A percentile compares a stretch with the other conserved stretches of the same genome.
Evolutionary conservation across 2,329 filamentous ascomycete species (phyloP).

Genomic region (Colletotrichum paranaense): DNA sequence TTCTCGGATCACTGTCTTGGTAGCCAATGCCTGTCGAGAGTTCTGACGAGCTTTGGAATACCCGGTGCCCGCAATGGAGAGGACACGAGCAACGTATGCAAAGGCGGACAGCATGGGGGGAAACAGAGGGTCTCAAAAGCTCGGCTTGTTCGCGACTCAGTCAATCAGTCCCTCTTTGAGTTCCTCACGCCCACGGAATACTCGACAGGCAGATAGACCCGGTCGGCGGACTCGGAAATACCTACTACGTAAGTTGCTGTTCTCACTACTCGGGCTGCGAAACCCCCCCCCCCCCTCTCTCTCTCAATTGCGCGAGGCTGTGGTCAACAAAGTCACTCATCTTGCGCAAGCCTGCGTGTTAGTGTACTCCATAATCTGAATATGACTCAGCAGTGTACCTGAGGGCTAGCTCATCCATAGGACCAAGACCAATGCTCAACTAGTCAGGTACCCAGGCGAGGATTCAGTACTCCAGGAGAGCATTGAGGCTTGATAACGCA

Average conservation of each 20-base stretch:
- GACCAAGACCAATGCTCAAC: no score
- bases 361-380: not conserved
- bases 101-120: conserved; percentile 2
- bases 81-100: conserved; percentile 13
- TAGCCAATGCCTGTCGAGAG: conserved; percentile 14
- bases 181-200: not conserved
- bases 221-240: conserved; percentile 10
- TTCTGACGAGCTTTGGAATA: conserved; percentile 14
- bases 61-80: conserved; percentile 14
- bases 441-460: no score
- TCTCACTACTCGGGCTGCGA: not conserved
- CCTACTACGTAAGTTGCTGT: not conserved
- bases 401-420: not conserved
- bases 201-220: not conserved
- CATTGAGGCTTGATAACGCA: not conserved
- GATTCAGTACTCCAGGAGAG: no score
- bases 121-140: conserved; percentile 4
- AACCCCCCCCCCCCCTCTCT: not conserved
- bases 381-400: not conserved
- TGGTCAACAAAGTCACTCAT: not conserved
- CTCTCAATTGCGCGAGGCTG: not conserved
- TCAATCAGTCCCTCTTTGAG: no score
- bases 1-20: conserved; percentile 1
- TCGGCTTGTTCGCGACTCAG: conserved; percentile 19
- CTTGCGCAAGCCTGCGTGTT: not conserved